Evolutionary conservation across 495 filamentous ascomycete genomes (phyloP).

Genomic region (Aspergillus nanangensis): DNA sequence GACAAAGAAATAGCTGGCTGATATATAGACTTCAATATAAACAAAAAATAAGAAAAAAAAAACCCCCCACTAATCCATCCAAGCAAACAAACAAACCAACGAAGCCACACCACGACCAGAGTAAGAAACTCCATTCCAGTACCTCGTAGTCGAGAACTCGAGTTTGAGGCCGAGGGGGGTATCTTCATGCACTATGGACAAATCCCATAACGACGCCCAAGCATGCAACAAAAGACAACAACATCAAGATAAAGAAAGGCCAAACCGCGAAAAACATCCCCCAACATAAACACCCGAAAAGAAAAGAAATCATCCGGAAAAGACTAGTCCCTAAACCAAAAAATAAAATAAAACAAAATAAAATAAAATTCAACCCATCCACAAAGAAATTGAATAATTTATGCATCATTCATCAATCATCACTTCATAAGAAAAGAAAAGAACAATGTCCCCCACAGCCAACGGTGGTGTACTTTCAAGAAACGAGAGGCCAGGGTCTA

Average conservation of each 20-base stretch:
- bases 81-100: slow-evolving; percentile 12
- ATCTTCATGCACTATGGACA: slow-evolving; percentile 35
- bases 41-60: background rate
- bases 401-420: slow-evolving; percentile 43
- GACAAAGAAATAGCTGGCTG: background rate
- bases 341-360: slow-evolving; percentile 18
- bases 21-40: background rate
- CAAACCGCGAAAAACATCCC: slow-evolving; percentile 27
- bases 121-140: slow-evolving; percentile 26
- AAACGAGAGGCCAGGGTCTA: slow-evolving; percentile 17
- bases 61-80: background rate
- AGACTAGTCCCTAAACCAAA: slow-evolving; percentile 12
- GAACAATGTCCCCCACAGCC: slow-evolving; percentile 14
- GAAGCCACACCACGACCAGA: slow-evolving; percentile 24
- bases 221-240: no score
- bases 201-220: slow-evolving; percentile 23
- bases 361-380: no score
- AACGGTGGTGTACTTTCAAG: slow-evolving; percentile 10
- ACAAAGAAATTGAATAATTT: slow-evolving; percentile 17
- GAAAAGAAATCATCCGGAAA: slow-evolving; percentile 9
- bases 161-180: slow-evolving; percentile 40
- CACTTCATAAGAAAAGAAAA: slow-evolving; percentile 43
- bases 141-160: slow-evolving; percentile 30
- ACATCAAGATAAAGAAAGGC: no score
- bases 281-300: slow-evolving; percentile 27